These are phyloP conservation scores for Gynochthodes officinalis DNA, from an alignment of 257 asterid species.

Conservation along the genomic window DNA sequence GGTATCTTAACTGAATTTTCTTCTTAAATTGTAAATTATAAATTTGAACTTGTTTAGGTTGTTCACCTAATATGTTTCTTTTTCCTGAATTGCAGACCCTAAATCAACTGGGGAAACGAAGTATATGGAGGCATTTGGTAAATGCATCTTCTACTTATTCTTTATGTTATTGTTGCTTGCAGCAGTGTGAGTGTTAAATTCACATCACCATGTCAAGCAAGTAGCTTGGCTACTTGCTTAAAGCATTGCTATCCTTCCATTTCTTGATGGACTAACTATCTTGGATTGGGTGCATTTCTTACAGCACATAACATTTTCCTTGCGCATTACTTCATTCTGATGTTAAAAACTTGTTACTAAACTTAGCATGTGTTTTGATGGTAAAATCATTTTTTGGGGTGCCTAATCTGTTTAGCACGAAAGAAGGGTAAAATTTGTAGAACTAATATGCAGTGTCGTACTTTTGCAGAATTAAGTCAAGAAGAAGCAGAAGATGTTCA, in stretches of 20 bases:
- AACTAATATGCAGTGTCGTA: conserved; percentile 11
- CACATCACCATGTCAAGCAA: not conserved
- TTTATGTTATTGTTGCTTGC: conserved; percentile 4
- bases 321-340: not conserved
- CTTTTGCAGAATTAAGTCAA: conserved; percentile 73
- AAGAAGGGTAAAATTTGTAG: not conserved
- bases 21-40: not conserved
- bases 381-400: not conserved
- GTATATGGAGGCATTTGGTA: conserved; percentile 73
- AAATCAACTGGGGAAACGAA: conserved; percentile 76
- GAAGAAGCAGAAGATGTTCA: conserved; percentile 92
- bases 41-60: conserved; percentile 1
- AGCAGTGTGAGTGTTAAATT: not conserved
- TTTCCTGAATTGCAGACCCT: conserved; percentile 60
- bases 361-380: not conserved
- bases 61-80: conserved; percentile 12
- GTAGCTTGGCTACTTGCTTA: conserved; percentile 4
- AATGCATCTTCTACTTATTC: conserved; percentile 28
- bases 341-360: not conserved
- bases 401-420: not conserved
- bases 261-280: not conserved
- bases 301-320: not conserved
- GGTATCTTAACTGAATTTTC: not conserved
- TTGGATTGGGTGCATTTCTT: not conserved
- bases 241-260: not conserved